A percentile compares a stretch with the other conserved stretches of the same genome.
These are phyloP conservation scores for Pulveroboletus sp. DNA, from an alignment of 768 basidiomycete species.

Conservation along the genomic window DNA sequence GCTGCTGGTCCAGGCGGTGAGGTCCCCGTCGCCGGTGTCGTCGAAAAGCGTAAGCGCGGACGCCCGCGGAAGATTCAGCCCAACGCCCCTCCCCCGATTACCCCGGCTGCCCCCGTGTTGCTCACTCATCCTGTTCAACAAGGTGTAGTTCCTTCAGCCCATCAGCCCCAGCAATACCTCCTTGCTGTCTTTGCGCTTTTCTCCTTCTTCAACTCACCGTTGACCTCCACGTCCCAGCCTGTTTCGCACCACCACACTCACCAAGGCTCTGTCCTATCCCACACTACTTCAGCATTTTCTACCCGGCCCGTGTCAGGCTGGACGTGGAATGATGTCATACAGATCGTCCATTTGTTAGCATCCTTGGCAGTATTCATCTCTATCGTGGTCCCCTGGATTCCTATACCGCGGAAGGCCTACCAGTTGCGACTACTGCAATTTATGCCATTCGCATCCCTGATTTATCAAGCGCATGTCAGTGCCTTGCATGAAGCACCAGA, in stretches of 20 bases:
- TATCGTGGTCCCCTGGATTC: slow-evolving; percentile 50
- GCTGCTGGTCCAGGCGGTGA: slow-evolving; percentile 20
- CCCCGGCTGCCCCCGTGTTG: slow-evolving; percentile 22
- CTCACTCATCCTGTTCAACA: slow-evolving; percentile 16
- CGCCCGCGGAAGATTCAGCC: slow-evolving; percentile 72
- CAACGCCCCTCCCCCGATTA: slow-evolving; percentile 36
- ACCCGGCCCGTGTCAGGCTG: slow-evolving; percentile 28
- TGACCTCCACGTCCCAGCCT: slow-evolving; percentile 42
- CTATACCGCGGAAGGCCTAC: slow-evolving; percentile 22
- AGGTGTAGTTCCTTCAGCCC: slow-evolving; percentile 9
- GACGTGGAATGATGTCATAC: slow-evolving; percentile 53
- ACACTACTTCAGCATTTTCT: slow-evolving; percentile 25
- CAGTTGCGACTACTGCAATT: slow-evolving; percentile 23
- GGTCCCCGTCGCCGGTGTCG: slow-evolving; percentile 31
- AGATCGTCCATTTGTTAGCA: slow-evolving; percentile 62
- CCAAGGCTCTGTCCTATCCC: slow-evolving; percentile 56
- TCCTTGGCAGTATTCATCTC: slow-evolving; percentile 61
- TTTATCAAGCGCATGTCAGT: slow-evolving; percentile 3
- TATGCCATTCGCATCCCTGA: slow-evolving; percentile 23
- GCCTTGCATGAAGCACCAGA: slow-evolving; percentile 11
- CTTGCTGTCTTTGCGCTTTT: slow-evolving; percentile 82
- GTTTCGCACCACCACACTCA: slow-evolving; percentile 45
- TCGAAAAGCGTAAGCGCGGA: slow-evolving; percentile 83
- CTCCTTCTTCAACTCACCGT: slow-evolving; percentile 79
- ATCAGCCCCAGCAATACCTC: slow-evolving; percentile 58